phyloP scores from a whole-genome alignment of 2,329 filamentous ascomycete genomes.

The Pyrenophora tritici-repentis region DNA sequence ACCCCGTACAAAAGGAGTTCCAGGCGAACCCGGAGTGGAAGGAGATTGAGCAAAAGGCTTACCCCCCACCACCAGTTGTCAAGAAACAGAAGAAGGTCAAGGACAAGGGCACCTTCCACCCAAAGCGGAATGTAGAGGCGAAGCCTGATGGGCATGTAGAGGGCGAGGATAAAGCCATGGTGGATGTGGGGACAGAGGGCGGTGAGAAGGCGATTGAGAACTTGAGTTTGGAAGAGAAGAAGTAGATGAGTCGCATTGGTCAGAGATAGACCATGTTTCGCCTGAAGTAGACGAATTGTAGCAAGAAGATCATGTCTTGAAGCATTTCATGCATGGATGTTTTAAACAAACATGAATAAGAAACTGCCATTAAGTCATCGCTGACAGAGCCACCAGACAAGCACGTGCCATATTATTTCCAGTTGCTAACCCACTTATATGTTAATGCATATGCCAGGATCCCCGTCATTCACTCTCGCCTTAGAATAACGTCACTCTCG shows the following conservation, averaged over 20 bases:
- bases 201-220: slow-evolving; percentile 42
- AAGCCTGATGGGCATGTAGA: slow-evolving; percentile 54
- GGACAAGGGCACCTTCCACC: slow-evolving; percentile 72
- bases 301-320: too few relatives aligned
- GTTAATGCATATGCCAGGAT: too few relatives aligned
- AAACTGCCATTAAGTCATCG: too few relatives aligned
- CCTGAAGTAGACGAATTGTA: too few relatives aligned
- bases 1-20: slow-evolving; percentile 77
- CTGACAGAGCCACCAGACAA: too few relatives aligned
- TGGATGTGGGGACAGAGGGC: slow-evolving; percentile 49
- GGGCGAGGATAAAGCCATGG: slow-evolving; percentile 48
- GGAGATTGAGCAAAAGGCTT: slow-evolving; percentile 74
- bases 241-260: slow-evolving; percentile 10
- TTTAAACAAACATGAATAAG: too few relatives aligned
- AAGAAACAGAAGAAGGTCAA: slow-evolving; percentile 74
- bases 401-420: too few relatives aligned
- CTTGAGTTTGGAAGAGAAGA: slow-evolving; percentile 40
- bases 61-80: slow-evolving; percentile 69
- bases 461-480: too few relatives aligned
- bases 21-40: slow-evolving; percentile 78
- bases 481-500: too few relatives aligned
- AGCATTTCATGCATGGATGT: too few relatives aligned
- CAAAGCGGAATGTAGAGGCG: slow-evolving; percentile 50
- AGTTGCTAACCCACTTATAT: too few relatives aligned
- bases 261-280: too few relatives aligned